Base-by-base conservation (phyloP, 2,329 filamentous ascomycete species). In the Stagonosporopsis cucurbitacearum region DNA sequence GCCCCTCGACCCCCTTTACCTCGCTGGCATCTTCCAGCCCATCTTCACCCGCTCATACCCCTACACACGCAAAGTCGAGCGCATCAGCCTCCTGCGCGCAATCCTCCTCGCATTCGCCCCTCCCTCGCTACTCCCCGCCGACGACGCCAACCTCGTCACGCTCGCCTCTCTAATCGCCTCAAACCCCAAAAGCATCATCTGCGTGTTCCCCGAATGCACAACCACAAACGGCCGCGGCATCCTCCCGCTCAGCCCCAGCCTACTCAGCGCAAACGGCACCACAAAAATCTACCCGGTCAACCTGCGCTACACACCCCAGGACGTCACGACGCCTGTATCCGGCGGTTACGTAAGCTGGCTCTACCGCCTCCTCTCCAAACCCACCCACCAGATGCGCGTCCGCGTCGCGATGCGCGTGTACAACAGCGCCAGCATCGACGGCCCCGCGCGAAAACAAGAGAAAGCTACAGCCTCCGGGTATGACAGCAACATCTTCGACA, bases 11-110 rank as follows among this genome's bases (percentile, higher is more conserved):
- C 89, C 92, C 15, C 80, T 99, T 53, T 99, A 98, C 76, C 87
- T 99, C 22, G 92, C 95, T 57, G 93, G 92, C 60, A 92, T 98
- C 70, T 99, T 98, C 80, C 92, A 97, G 73, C 95, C 95, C 2
- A 84, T 99, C 73, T 98, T 99, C 78, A 96, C 92, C 11, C 81
- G 90, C 41, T 91, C 89, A 0, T 97, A 92, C 75, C 92, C 93
- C 0, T 80, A 82, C 57, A 89, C 87, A 3, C 84, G 86, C 42
- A 85, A 87, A 56, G 89, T 99, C 23, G 86, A 88, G 66, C 88
- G 83, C 41, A 86, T 98, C 42, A 89, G 89, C 3, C 86, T 98
- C 5, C 81, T 92, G 39, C 80, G 86, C 66, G 92, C 93, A 44
- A 86, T 96, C 44, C 69, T 88, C 19, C 86, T 88, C 59, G 90